Evolutionary conservation across 1,284 basidiomycete species (phyloP).

Genomic region (Entoloma clypeatum): DNA sequence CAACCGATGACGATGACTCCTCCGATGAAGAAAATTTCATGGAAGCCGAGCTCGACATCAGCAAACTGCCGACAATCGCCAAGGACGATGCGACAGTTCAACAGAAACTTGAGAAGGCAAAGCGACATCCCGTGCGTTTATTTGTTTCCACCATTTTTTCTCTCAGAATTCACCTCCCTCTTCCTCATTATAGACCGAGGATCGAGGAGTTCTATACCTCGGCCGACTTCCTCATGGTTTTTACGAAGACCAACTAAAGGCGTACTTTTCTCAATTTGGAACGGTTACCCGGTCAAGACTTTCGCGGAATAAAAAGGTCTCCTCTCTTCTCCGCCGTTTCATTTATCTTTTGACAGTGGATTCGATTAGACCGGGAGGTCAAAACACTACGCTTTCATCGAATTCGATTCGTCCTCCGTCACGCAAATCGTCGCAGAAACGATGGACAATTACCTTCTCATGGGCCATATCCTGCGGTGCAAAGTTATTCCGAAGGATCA

Average conservation of each 20-base stretch:
- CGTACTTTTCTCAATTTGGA: slow-evolving; percentile 96
- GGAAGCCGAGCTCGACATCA: slow-evolving; percentile 62
- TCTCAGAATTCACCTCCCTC: slow-evolving; percentile 9
- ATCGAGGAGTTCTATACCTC: slow-evolving; percentile 87
- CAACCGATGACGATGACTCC: slow-evolving; percentile 76
- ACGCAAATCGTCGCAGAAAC: slow-evolving; percentile 96
- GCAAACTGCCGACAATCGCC: slow-evolving; percentile 74
- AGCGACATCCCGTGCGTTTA: slow-evolving; percentile 66
- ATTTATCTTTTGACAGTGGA: background rate
- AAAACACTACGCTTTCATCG: slow-evolving; percentile 97
- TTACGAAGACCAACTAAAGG: slow-evolving; percentile 91
- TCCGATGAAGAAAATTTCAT: slow-evolving; percentile 76
- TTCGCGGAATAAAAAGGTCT: slow-evolving; percentile 90
- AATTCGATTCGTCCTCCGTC: slow-evolving; percentile 87
- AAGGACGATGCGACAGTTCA: slow-evolving; percentile 83
- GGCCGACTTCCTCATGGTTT: slow-evolving; percentile 95
- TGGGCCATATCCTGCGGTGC: slow-evolving; percentile 91
- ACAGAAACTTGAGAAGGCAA: slow-evolving; percentile 79
- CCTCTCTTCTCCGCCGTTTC: slow-evolving; percentile 11
- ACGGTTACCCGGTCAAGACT: slow-evolving; percentile 85
- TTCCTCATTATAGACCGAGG: slow-evolving; percentile 46
- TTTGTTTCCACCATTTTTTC: slow-evolving; percentile 3
- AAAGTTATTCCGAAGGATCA: slow-evolving; percentile 83
- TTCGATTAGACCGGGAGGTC: slow-evolving; percentile 79
- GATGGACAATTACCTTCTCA: slow-evolving; percentile 98